Base-by-base conservation (phyloP, 257 asterid species). In the Scutellaria barbata region DNA sequence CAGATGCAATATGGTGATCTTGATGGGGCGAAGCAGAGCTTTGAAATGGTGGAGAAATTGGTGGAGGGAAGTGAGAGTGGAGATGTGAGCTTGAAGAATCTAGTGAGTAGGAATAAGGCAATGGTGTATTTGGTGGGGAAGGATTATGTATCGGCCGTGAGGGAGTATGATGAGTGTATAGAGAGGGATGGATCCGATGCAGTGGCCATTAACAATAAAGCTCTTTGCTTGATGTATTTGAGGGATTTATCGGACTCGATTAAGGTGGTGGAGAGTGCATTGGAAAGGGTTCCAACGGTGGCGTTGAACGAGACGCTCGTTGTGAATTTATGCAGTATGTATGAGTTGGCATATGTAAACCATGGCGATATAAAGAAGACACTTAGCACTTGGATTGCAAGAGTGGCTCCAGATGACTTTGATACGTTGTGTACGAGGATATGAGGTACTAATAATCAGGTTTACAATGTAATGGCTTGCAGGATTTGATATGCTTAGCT, bases 401-500 rank as follows among this genome's bases (percentile, higher is more conserved):
- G 96, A 80, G 96, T 95, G 77, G 99, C 99, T 69, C 99, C 98
- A 0, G 99, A 94, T 84, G 99, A 94, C 73, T 94, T 94, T 68
- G 97, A 94, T 77, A 37, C 96, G 9, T 81, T 97, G 0, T 88
- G 96, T 80, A 91, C 96, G 33, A 85, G 99, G 82, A 79, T 80
- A 63, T 95, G 85, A 95, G 91, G 85, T 87, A 81, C 69, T 59
- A 10, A 41, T 4, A 4, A 30, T 30, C 10, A 35, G 58, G 41
- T 75, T 61, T 47, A 63, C 47, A 43, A 52, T 73, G 51, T 48
- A 59, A 56, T 56, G 70, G 52, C 11, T 18, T 66, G 25, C 59
- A 35, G 65, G 68, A 77, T 63, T 79, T 54, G 35, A 69, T 66
- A 16, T 72, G 63, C 20, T 75, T 59, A 18, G 20, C 17, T 68